Percentiles rank a stretch among this genome's conserved stretches.
These are phyloP conservation scores for Alternaria conjuncta DNA, from an alignment of 2,329 filamentous ascomycete species.

Conservation along the genomic window DNA sequence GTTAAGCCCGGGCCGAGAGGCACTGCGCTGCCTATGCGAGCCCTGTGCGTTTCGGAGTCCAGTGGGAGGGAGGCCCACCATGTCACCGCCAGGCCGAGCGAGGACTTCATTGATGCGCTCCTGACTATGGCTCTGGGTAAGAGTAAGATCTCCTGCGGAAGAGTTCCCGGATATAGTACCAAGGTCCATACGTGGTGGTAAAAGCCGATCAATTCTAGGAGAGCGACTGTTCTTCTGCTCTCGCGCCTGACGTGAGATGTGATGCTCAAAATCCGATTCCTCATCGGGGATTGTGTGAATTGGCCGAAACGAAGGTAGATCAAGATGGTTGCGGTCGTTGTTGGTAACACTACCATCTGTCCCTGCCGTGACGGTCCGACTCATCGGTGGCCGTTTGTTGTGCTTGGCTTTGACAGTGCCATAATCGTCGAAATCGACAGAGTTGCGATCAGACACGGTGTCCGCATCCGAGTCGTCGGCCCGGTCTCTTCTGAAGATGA, in stretches of 20 bases:
- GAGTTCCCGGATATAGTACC: constrained; percentile 33
- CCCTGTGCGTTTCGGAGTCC: constrained; percentile 29
- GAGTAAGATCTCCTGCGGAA: constrained; percentile 29
- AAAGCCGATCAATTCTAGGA: constrained; percentile 53
- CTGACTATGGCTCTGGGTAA: constrained; percentile 28
- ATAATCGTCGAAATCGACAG: constrained; percentile 41
- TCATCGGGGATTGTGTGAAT: constrained; percentile 30
- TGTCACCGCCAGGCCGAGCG: constrained; percentile 38
- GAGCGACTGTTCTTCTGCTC: constrained; percentile 48
- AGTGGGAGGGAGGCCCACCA: constrained; percentile 38
- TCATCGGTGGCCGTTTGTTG: constrained; percentile 36
- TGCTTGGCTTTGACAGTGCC: constrained; percentile 16
- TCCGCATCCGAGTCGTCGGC: constrained; percentile 54
- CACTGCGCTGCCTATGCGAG: constrained; percentile 24
- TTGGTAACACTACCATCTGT: constrained; percentile 30
- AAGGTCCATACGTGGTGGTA: constrained; percentile 59
- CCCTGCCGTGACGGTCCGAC: constrained; percentile 34
- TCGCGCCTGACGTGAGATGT: constrained; percentile 52
- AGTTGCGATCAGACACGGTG: constrained; percentile 55
- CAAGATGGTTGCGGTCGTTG: constrained; percentile 38
- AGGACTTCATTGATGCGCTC: constrained; percentile 41
- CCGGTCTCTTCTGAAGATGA: constrained; percentile 65
- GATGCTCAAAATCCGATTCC: constrained; percentile 39
- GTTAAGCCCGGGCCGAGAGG: constrained; percentile 47
- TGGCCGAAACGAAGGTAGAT: constrained; percentile 46